Base-by-base conservation (phyloP, 2,329 filamentous ascomycete genomes). In the Venturia nashicola region DNA sequence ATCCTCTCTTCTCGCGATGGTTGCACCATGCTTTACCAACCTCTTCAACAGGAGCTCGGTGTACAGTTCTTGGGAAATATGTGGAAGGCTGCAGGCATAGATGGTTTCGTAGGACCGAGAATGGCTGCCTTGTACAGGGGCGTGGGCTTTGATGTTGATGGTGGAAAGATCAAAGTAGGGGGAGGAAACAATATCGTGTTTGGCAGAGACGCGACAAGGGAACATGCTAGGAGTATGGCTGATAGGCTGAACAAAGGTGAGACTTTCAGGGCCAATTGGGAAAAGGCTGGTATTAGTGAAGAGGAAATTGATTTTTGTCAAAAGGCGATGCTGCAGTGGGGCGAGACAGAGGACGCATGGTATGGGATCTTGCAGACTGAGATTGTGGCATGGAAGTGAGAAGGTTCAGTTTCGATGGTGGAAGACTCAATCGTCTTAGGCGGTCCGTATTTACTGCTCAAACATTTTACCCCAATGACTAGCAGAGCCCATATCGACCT, bases 1-100 rank as follows among this genome's bases (percentile, higher is more conserved):
- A 73, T 85, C 5, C 71, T 86, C 23, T 82, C 81, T 0, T 67
- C 73, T 7, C 69, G 74, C n/a, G 74, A 76, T 59, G 59, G 20
- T 1, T 61, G 44, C 20, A 6, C 16, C 3, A 11, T 55, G 42
- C 34, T 20, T 5, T 62, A 46, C 39, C 12, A 65, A 18, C 63
- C 63, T 2, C 27, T 36, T 14, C 23, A 39, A 23, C 11, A 23
- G 18, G 61, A 63, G 16, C 32, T 63, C 18, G 61, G 54, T 63
- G 44, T 34, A 9, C 11, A 12, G n/a, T 51, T 12, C 2, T 23
- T 9, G 23, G 27, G 34, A 20, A 62, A 44, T 54, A 27, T 39
- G 2, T 48, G 51, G 16, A 60, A 44, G 27, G 43, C 36, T 54
- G 34, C 39, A 2, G n/a, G 18, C 51, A 14, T 40, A 16, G 34